A percentile compares a stretch with the other conserved stretches of the same genome.
phyloP scores from a whole-genome alignment of 2,329 filamentous ascomycete genomes.

The Lachnellula cervina region DNA sequence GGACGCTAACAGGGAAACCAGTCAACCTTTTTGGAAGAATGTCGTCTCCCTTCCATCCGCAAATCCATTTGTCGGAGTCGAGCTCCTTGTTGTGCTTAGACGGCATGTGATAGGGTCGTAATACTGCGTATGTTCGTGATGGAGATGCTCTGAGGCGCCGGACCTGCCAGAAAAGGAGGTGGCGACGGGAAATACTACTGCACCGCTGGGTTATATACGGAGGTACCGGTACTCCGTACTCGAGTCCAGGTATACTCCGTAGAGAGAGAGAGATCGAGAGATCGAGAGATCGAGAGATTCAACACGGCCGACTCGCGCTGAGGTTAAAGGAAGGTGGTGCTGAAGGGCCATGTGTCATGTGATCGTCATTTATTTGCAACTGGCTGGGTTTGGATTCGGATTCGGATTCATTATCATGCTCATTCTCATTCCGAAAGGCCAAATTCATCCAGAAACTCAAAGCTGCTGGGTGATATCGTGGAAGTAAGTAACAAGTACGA shows the following conservation, averaged over 20 bases:
- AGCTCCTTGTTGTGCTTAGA: background rate
- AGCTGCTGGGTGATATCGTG: background rate
- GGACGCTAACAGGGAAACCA: background rate
- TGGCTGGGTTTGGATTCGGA: background rate
- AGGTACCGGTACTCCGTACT: background rate
- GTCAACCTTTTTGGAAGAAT: background rate
- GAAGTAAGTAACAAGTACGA: background rate
- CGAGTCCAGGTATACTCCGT: background rate
- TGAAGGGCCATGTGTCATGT: background rate
- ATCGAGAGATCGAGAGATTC: background rate
- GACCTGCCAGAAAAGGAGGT: background rate
- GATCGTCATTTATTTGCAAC: no score
- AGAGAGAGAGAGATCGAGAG: background rate
- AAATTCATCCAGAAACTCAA: background rate
- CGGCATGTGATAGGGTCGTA: background rate
- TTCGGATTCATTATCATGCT: no score
- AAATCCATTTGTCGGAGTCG: background rate
- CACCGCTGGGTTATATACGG: background rate
- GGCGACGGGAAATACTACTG: background rate
- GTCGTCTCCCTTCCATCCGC: background rate
- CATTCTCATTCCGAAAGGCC: background rate
- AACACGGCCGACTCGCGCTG: background rate
- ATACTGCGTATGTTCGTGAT: background rate
- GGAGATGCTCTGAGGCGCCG: no score
- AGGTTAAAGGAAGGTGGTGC: background rate